A percentile compares a stretch with the other conserved stretches of the same genome.
phyloP scores from a whole-genome alignment of 495 filamentous ascomycete genomes.

The Choiromyces venosus region DNA sequence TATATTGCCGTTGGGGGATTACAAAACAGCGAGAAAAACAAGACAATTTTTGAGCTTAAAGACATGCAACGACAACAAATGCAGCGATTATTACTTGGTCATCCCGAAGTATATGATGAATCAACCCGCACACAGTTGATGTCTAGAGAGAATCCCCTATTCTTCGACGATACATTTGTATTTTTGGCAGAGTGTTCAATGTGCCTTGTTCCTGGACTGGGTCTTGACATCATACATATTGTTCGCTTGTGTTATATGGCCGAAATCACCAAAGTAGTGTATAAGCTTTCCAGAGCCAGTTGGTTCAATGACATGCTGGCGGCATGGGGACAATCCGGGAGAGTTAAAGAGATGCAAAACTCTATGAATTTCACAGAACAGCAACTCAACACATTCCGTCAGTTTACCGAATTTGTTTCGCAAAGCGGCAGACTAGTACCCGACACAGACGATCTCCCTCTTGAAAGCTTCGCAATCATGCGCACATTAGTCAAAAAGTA shows the following conservation, averaged over 20 bases:
- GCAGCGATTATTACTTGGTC: slow-evolving; percentile 62
- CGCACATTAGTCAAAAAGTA: slow-evolving; percentile 64
- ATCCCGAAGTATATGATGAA: slow-evolving; percentile 43
- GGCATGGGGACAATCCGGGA: slow-evolving; percentile 21
- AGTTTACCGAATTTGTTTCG: slow-evolving; percentile 2
- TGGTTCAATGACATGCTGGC: slow-evolving; percentile 39
- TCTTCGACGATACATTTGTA: slow-evolving; percentile 74
- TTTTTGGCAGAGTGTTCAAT: slow-evolving; percentile 73
- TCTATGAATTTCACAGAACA: slow-evolving; percentile 26
- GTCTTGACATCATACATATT: slow-evolving; percentile 73
- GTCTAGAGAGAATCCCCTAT: slow-evolving; percentile 55
- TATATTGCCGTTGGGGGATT: slow-evolving; percentile 74
- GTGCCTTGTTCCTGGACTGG: slow-evolving; percentile 64
- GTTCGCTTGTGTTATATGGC: slow-evolving; percentile 85
- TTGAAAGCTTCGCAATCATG: slow-evolving; percentile 42
- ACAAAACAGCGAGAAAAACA: slow-evolving; percentile 54
- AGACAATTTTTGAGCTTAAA: slow-evolving; percentile 61
- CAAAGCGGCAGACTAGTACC: neutral
- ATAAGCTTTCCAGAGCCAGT: slow-evolving; percentile 42
- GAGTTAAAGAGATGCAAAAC: neutral
- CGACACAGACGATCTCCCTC: slow-evolving; percentile 11
- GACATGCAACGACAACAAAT: slow-evolving; percentile 67
- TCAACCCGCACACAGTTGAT: slow-evolving; percentile 13
- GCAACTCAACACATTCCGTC: slow-evolving; percentile 32
- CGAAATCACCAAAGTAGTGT: slow-evolving; percentile 71